Base-by-base conservation (phyloP, 2,329 filamentous ascomycete species). In the Colletotrichum phormii region DNA sequence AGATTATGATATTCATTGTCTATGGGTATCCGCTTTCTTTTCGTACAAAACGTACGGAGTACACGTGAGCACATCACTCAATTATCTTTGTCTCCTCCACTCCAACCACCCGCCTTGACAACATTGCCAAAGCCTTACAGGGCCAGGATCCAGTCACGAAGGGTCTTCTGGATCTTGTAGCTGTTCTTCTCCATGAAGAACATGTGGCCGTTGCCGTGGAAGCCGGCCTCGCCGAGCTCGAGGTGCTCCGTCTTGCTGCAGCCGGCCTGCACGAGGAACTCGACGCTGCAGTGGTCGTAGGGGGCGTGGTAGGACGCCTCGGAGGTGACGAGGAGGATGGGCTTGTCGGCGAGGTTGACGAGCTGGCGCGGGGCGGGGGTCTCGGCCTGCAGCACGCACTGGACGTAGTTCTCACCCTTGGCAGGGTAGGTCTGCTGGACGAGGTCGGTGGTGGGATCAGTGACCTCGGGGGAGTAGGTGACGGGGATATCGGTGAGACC, bases 161-260 rank as follows among this genome's bases (percentile, higher is more conserved):
- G 33, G 13, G 76, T 67, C 29, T 58, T 54, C 42, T 79, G 76
- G 59, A 86, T 83, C 55, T 81, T 74, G 71, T 83, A 77, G 66
- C 83, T 87, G 75, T 88, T 88, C 79, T 81, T 83, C 79, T 87
- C 86, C 79, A 87, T 78, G 72, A 87, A 86, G 68, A 85, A 81
- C 82, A 87, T 82, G 77, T 87, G 85, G 0, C 83, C 84, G 70
- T 87, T 87, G 8, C 86, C 86, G 49, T 78, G 74, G 46, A 87
- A 81, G 4, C 83, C 84, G 7, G 77, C 76, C 35, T 84, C 78
- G 6, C 71, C 79, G 26, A 87, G 79, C 75, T 80, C 78, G 51
- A 85, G 42, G 73, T 82, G 80, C 64, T 83, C 75, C 35, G 79
- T 72, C 54, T 75, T 74, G 29, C 76, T 74, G 75, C 80, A 78